These are phyloP conservation scores for Colletotrichum cordylinicola DNA, from an alignment of 2,329 filamentous ascomycete genomes.

Conservation along the genomic window DNA sequence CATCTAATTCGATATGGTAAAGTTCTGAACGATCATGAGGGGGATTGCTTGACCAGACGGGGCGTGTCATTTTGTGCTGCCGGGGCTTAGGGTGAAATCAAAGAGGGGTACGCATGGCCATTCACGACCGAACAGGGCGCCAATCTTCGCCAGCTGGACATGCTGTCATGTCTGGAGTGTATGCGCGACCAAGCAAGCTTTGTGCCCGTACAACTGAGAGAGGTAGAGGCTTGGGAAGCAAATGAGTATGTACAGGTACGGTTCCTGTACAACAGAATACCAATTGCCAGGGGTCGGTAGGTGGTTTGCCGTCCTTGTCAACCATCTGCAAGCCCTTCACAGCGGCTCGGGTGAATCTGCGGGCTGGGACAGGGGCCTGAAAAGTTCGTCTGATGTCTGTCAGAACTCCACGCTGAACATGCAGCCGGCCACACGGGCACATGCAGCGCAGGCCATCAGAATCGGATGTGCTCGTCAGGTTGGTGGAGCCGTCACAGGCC, in stretches of 20 bases:
- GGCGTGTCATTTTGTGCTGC: slow-evolving; percentile 18
- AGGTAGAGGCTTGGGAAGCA: background rate
- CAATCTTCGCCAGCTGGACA: slow-evolving; percentile 4
- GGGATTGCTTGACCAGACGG: slow-evolving; percentile 10
- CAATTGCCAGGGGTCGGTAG: background rate
- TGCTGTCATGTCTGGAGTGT: background rate
- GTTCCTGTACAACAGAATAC: background rate
- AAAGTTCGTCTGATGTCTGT: slow-evolving; percentile 20
- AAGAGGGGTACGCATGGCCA: slow-evolving; percentile 2
- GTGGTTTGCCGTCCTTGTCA: background rate
- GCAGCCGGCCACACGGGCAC: slow-evolving; percentile 1
- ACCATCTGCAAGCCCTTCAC: background rate
- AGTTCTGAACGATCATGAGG: slow-evolving; percentile 16
- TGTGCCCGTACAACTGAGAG: background rate
- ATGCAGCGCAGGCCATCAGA: slow-evolving; percentile 1
- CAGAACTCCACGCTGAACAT: background rate
- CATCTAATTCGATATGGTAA: slow-evolving; percentile 10
- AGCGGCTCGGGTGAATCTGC: slow-evolving; percentile 11
- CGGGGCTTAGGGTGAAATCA: slow-evolving; percentile 2
- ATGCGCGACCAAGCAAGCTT: background rate
- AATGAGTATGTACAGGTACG: background rate
- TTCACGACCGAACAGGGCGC: background rate
- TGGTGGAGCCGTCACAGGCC: slow-evolving; percentile 16
- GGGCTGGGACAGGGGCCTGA: background rate
- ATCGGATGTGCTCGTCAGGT: slow-evolving; percentile 20